Evolutionary conservation across 371 early-diverging fungal species (phyloP).

Genomic region (Chytridium lagenaria): DNA sequence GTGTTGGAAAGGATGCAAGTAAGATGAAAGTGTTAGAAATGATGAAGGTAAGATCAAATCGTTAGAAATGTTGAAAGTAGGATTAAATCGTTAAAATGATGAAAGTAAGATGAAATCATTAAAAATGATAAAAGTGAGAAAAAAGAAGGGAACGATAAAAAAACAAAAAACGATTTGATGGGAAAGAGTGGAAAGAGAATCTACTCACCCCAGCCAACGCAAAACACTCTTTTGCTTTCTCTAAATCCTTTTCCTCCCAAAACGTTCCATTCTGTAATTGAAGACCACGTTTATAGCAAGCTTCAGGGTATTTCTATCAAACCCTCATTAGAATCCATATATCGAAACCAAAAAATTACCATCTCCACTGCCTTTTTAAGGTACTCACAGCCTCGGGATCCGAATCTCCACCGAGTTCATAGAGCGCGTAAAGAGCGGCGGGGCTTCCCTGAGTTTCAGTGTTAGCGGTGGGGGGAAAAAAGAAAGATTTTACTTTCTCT

Average conservation of each 20-base stretch:
- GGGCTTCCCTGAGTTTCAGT: constrained; percentile 8
- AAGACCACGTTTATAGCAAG: constrained; percentile 4
- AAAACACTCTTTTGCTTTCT: constrained; percentile 6
- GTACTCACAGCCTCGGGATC: constrained; percentile 1
- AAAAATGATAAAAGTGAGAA: neutral
- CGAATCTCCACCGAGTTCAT: neutral
- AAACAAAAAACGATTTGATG: too few relatives aligned
- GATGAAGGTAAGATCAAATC: too few relatives aligned
- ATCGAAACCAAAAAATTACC: neutral
- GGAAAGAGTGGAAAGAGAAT: too few relatives aligned
- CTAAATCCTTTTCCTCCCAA: constrained; percentile 15
- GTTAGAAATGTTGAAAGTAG: too few relatives aligned
- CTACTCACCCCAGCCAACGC: constrained; percentile 12
- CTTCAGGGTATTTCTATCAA: constrained; percentile 15
- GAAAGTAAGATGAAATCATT: too few relatives aligned
- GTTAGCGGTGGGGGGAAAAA: neutral
- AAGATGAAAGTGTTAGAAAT: too few relatives aligned
- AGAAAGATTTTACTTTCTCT: neutral
- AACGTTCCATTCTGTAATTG: constrained; percentile 18
- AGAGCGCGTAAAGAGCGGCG: neutral
- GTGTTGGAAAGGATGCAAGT: too few relatives aligned
- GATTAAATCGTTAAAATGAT: too few relatives aligned
- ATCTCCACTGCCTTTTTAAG: constrained; percentile 16
- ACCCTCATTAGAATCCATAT: neutral
- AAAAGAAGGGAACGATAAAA: neutral